Evolutionary conservation across 306 rosid species (phyloP).

Genomic region (Quillaja saponaria): DNA sequence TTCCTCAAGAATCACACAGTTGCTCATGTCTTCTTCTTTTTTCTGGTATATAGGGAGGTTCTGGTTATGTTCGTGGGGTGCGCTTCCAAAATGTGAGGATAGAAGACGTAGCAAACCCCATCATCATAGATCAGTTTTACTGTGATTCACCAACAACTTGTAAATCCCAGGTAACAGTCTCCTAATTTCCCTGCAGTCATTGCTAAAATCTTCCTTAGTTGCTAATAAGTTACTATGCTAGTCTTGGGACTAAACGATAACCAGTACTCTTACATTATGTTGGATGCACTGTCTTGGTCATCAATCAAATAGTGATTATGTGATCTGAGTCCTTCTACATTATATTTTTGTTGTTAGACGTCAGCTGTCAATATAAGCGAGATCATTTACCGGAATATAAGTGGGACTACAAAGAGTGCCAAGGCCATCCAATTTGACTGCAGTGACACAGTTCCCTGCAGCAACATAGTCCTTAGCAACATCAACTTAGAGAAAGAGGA

Average conservation of each 20-base stretch:
- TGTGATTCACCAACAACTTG: slow-evolving; percentile 85
- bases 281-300: neutral
- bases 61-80: slow-evolving; percentile 83
- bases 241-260: neutral
- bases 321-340: neutral
- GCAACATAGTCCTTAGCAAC: slow-evolving; percentile 69
- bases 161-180: slow-evolving; percentile 68
- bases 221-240: neutral
- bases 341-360: slow-evolving; percentile 43
- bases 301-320: neutral
- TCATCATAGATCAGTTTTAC: slow-evolving; percentile 92
- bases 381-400: slow-evolving; percentile 71
- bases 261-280: neutral
- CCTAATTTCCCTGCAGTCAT: slow-evolving; percentile 1
- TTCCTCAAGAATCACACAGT: neutral
- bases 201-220: neutral
- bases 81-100: slow-evolving; percentile 84
- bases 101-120: slow-evolving; percentile 83
- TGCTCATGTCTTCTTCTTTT: neutral
- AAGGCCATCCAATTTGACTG: slow-evolving; percentile 89
- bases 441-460: slow-evolving; percentile 89
- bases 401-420: slow-evolving; percentile 77
- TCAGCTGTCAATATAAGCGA: slow-evolving; percentile 79
- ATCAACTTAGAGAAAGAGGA: slow-evolving; percentile 77
- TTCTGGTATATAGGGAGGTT: slow-evolving; percentile 70